Evolutionary conservation across 345 rosid genomes (phyloP).

Genomic region (Corchorus olitorius): DNA sequence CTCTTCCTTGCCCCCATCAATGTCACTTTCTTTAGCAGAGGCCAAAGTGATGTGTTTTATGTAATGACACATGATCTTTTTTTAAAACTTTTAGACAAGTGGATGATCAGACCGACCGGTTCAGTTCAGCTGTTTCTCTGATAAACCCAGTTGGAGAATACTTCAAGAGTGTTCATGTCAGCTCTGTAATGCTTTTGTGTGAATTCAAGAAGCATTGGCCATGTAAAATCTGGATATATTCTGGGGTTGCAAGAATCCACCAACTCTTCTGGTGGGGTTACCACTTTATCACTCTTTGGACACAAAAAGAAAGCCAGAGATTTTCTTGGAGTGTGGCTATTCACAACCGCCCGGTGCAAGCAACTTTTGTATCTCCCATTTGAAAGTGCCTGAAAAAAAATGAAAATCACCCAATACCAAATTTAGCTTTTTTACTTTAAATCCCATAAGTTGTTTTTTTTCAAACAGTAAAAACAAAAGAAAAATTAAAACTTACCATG

Average conservation of each 20-base stretch:
- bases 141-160: slow-evolving; percentile 62
- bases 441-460: no score
- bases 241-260: slow-evolving; percentile 58
- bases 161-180: slow-evolving; percentile 82
- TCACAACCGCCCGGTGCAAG: slow-evolving; percentile 93
- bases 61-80: background rate
- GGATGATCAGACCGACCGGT: no score
- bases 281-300: slow-evolving; percentile 75
- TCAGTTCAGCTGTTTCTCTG: slow-evolving; percentile 43
- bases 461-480: no score
- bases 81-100: background rate
- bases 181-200: slow-evolving; percentile 89
- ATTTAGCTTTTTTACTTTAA: background rate
- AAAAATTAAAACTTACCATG: slow-evolving; percentile 58
- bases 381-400: slow-evolving; percentile 67
- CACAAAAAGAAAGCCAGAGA: slow-evolving; percentile 95
- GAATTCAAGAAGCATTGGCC: slow-evolving; percentile 80
- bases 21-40: slow-evolving; percentile 31
- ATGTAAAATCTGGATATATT: slow-evolving; percentile 81
- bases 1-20: slow-evolving; percentile 10
- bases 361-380: slow-evolving; percentile 90
- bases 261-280: slow-evolving; percentile 74
- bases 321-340: slow-evolving; percentile 74
- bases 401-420: background rate
- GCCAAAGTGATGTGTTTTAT: slow-evolving; percentile 1